Evolutionary conservation across 129 eudicot genomes (phyloP).

Genomic region (Tagetes erecta): DNA sequence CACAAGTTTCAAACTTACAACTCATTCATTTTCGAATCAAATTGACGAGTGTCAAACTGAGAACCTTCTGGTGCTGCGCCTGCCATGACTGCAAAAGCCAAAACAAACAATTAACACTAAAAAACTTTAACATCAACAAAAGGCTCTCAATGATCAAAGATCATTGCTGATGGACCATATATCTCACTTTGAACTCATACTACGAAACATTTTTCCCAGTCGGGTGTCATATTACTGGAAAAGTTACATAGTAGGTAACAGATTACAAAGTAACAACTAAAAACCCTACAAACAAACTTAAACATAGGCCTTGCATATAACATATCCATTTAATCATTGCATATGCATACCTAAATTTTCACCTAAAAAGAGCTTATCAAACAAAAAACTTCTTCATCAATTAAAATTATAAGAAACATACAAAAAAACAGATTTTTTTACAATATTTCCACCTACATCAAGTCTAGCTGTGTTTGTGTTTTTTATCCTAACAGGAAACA

Average conservation of each 20-base stretch:
- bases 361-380: not conserved
- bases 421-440: not conserved
- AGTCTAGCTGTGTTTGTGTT: not conserved
- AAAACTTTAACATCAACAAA: not conserved
- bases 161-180: not conserved
- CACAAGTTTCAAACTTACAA: constrained; percentile 38
- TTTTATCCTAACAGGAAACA: constrained; percentile 4
- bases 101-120: constrained; percentile 5
- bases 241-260: not conserved
- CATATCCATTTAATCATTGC: not conserved
- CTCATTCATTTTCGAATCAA: constrained; percentile 58
- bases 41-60: constrained; percentile 57
- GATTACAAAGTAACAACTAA: not conserved
- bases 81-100: constrained; percentile 49
- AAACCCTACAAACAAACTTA: not conserved
- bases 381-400: not conserved
- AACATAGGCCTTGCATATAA: not conserved
- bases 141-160: not conserved
- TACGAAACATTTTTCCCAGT: not conserved
- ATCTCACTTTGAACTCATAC: not conserved
- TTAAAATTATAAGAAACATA: no score
- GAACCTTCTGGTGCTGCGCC: constrained; percentile 60
- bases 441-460: not conserved
- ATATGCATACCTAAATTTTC: not conserved
- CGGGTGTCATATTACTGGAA: not conserved